phyloP scores from a whole-genome alignment of 352 stramenopile species.

The Phytophthora podocarpi region DNA sequence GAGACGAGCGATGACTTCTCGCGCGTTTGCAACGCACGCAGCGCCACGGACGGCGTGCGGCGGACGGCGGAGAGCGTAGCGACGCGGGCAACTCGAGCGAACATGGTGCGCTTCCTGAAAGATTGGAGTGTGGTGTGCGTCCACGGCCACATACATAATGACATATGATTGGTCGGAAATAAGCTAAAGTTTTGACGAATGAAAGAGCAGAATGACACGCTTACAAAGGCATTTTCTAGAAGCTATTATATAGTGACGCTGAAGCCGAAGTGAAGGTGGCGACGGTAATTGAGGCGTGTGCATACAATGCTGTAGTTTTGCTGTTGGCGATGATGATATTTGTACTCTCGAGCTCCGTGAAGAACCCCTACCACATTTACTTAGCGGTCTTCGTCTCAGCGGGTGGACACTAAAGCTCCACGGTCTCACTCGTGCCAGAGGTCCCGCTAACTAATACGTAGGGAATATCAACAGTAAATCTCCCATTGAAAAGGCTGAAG shows the following conservation, averaged over 20 bases:
- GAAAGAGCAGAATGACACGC: not conserved
- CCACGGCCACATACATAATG: slow-evolving; percentile 30
- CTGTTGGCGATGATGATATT: slow-evolving; percentile 35
- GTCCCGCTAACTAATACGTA: not conserved
- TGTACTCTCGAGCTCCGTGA: slow-evolving; percentile 35
- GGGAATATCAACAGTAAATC: slow-evolving; percentile 20
- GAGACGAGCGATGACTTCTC: slow-evolving; percentile 48
- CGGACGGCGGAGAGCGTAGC: slow-evolving; percentile 33
- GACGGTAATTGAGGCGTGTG: not conserved
- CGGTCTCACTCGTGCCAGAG: slow-evolving; percentile 14
- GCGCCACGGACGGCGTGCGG: slow-evolving; percentile 31
- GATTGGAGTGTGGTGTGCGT: slow-evolving; percentile 22
- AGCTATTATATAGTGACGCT: no score
- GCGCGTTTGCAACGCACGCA: slow-evolving; percentile 50
- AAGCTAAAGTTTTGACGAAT: slow-evolving; percentile 17
- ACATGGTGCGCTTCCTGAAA: slow-evolving; percentile 37
- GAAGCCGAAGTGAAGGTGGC: not conserved
- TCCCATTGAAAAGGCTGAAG: slow-evolving; percentile 52
- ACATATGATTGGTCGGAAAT: slow-evolving; percentile 19
- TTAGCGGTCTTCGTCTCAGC: not conserved
- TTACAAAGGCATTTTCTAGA: slow-evolving; percentile 32
- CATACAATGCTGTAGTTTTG: not conserved
- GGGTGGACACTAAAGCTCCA: slow-evolving; percentile 26
- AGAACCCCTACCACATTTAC: slow-evolving; percentile 9
- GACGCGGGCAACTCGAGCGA: slow-evolving; percentile 49